Base-by-base conservation (phyloP, 768 basidiomycete species). In the Mycena indigotica region DNA sequence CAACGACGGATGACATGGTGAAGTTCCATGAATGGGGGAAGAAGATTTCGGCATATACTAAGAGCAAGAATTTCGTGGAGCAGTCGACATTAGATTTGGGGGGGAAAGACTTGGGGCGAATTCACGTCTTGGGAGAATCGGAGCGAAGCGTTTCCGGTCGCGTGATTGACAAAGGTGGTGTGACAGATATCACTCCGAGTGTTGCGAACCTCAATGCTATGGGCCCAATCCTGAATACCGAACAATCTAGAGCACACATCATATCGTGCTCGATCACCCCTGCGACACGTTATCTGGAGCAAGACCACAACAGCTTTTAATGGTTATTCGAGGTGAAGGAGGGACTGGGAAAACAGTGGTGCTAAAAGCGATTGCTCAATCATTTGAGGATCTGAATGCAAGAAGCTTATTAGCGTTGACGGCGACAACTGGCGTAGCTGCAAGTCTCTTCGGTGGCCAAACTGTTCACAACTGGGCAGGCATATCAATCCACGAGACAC, bases 291-390 rank as follows among this genome's bases (percentile, higher is more conserved):
- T 75, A 12, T 17, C 17, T 0, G 67, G 69, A 0, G 2, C 35
- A 0, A 12, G 53, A 2, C 68, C 63, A 5, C 59, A 57, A 1
- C 76, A 67, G 10, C 57, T 78, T 1, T 64, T 63, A 0, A 77
- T 77, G 77, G 56, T 71, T 2, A 60, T 78, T 0, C 63, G 64
- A 6, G 76, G 77, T 0, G 70, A 75, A 50, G 80, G 79, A 0
- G 79, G 80, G 0, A 77, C n/a, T n/a, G n/a, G n/a, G n/a, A n/a
- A n/a, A n/a, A n/a, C n/a, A n/a, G n/a, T n/a, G n/a, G n/a, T n/a
- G n/a, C n/a, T n/a, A n/a, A n/a, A n/a, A n/a, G n/a, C n/a, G n/a
- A n/a, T n/a, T n/a, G n/a, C n/a, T n/a, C 75, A 77, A 5, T 61
- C 67, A 0, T 81, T 82, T 32, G 50, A 24, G 1, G n/a, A 17